Conservation (phyloP, 1,139 yeast genomes). For the Suhomyces bokatorum region DNA sequence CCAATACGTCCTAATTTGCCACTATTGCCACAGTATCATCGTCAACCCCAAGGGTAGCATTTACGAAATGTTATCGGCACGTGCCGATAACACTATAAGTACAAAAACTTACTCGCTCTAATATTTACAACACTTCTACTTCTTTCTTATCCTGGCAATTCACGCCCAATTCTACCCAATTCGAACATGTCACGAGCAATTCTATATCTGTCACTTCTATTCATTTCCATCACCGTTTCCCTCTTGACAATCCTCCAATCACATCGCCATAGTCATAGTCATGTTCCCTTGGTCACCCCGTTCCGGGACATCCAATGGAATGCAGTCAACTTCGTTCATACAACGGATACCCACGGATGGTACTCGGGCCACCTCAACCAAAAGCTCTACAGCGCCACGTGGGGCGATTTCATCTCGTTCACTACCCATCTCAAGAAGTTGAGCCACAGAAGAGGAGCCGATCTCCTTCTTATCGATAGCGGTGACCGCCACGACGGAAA, state of each 20-base stretch:
- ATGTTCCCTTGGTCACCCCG: not conserved
- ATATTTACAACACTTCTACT: not conserved
- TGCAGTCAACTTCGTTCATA: conserved; percentile 78
- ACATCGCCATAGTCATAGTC: not conserved
- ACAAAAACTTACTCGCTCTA: not conserved
- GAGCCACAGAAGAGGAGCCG: conserved; percentile 52
- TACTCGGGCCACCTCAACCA: conserved; percentile 83
- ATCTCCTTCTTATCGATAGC: conserved; percentile 74
- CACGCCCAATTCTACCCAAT: not conserved
- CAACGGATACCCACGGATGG: conserved; percentile 98
- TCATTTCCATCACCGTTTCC: conserved; percentile 1
- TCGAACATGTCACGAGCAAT: not conserved
- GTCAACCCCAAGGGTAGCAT: not conserved
- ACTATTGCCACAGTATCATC: conserved; percentile 35
- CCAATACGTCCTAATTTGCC: too few relatives aligned
- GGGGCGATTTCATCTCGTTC: conserved; percentile 91
- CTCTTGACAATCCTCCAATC: conserved; percentile 3
- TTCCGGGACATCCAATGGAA: conserved; percentile 46
- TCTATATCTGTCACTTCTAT: not conserved
- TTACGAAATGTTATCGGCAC: not conserved
- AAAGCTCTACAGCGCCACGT: conserved; percentile 73
- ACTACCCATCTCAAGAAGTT: conserved; percentile 46
- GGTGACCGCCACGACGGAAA: conserved; percentile 97
- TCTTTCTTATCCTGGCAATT: not conserved
- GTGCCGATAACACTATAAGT: not conserved